A percentile compares a stretch with the other conserved stretches of the same genome.
phyloP scores from a whole-genome alignment of 176 grass and related monocot genomes.

The Zizania latifolia region DNA sequence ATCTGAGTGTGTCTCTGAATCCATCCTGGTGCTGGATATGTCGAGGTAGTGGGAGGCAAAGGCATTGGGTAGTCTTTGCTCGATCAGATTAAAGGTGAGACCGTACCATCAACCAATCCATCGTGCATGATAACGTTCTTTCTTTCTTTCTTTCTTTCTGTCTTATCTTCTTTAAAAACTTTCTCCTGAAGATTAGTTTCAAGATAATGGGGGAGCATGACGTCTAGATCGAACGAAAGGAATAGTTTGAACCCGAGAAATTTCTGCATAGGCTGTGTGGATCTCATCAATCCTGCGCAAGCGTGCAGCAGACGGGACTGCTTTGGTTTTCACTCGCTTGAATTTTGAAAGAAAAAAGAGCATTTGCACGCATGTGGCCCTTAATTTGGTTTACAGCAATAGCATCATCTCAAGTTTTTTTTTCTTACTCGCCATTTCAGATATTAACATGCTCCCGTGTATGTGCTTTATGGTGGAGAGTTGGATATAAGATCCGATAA shows the following conservation, averaged over 20 bases:
- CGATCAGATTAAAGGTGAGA: slow-evolving; percentile 26
- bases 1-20: slow-evolving; percentile 26
- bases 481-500: no score
- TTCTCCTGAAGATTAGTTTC: neutral
- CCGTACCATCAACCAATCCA: neutral
- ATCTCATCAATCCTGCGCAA: neutral
- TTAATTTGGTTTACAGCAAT: neutral
- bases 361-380: neutral
- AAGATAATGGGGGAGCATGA: neutral
- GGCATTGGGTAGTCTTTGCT: neutral
- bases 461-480: no score
- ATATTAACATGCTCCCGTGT: no score
- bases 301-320: no score
- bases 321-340: neutral
- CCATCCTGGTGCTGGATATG: slow-evolving; percentile 23
- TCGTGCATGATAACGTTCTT: neutral
- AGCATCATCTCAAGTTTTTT: no score
- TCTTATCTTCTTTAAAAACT: no score
- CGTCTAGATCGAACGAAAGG: neutral
- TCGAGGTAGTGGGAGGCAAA: slow-evolving; percentile 29
- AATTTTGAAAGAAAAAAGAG: neutral
- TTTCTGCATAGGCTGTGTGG: neutral
- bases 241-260: neutral
- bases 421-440: no score
- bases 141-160: neutral